Conservation (phyloP, 805 yeast species). For the Brettanomyces naardenensis region DNA sequence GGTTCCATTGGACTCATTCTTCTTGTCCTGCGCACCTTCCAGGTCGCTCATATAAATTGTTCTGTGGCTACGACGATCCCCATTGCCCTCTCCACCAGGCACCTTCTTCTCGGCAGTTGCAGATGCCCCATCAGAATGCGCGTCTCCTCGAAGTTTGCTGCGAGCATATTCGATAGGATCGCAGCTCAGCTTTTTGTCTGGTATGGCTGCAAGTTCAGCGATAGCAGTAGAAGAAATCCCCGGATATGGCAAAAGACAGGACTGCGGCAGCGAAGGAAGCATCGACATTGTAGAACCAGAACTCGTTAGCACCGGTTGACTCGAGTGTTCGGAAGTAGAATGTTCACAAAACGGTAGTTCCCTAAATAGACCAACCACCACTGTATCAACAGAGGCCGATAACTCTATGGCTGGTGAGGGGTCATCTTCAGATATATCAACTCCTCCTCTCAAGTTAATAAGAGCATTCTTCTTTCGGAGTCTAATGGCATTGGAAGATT, state of each 20-base stretch:
- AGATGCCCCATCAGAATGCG: conserved; percentile 2
- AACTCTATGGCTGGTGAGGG: not conserved
- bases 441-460: conserved; percentile 34
- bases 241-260: conserved; percentile 32
- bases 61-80: conserved; percentile 3
- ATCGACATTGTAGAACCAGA: conserved; percentile 19
- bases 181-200: conserved; percentile 63
- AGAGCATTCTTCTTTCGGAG: conserved; percentile 44
- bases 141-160: conserved; percentile 68
- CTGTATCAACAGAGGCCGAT: not conserved
- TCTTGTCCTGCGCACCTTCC: not conserved
- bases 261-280: conserved; percentile 25
- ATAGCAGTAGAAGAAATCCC: conserved; percentile 51
- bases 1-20: conserved; percentile 4
- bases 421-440: not conserved
- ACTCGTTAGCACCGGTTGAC: not conserved
- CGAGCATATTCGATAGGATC: conserved; percentile 74
- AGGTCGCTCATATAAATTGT: not conserved
- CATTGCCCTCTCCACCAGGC: conserved; percentile 23
- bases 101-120: conserved; percentile 7
- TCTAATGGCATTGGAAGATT: conserved; percentile 5
- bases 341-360: conserved; percentile 19
- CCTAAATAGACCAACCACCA: conserved; percentile 8
- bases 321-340: not conserved
- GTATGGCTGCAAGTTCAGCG: conserved; percentile 74